phyloP scores from a whole-genome alignment of 73 alveolate species.

The Paramecium sexaurelia region DNA sequence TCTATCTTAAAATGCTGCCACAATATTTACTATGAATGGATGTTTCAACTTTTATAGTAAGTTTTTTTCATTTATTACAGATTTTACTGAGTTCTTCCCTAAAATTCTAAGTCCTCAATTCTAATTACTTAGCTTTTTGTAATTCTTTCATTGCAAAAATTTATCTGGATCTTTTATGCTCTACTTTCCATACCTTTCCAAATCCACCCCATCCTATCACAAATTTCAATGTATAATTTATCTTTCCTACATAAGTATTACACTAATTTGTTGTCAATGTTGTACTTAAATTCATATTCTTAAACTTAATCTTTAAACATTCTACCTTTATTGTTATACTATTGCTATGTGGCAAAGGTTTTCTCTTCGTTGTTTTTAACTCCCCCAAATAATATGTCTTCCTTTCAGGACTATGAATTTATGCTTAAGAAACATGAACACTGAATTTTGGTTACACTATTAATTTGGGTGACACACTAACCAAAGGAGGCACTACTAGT shows the following conservation, averaged over 20 bases:
- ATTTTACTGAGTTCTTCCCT: neutral
- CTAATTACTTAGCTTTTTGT: slow-evolving; percentile 67
- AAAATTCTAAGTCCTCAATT: neutral
- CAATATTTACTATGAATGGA: slow-evolving; percentile 75
- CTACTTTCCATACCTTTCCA: slow-evolving; percentile 85
- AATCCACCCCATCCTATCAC: slow-evolving; percentile 69
- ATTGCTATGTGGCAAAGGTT: neutral
- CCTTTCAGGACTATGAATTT: neutral
- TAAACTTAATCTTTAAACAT: neutral
- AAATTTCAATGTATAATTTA: neutral
- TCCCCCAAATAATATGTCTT: neutral
- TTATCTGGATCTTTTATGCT: slow-evolving; percentile 72
- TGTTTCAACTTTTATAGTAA: neutral
- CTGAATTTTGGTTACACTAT: neutral
- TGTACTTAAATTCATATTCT: neutral
- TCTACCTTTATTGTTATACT: neutral
- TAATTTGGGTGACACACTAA: neutral
- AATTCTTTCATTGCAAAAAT: slow-evolving; percentile 83
- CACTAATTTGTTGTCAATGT: neutral
- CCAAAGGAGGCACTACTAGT: neutral
- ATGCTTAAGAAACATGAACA: neutral
- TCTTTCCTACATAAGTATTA: neutral
- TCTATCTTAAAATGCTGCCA: slow-evolving; percentile 92
- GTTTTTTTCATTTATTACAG: slow-evolving; percentile 43
- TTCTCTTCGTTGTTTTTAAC: neutral